A percentile compares a stretch with the other conserved stretches of the same genome.
Conservation (phyloP, 2,329 filamentous ascomycete species). For the Aspergillus quadricinctus region DNA sequence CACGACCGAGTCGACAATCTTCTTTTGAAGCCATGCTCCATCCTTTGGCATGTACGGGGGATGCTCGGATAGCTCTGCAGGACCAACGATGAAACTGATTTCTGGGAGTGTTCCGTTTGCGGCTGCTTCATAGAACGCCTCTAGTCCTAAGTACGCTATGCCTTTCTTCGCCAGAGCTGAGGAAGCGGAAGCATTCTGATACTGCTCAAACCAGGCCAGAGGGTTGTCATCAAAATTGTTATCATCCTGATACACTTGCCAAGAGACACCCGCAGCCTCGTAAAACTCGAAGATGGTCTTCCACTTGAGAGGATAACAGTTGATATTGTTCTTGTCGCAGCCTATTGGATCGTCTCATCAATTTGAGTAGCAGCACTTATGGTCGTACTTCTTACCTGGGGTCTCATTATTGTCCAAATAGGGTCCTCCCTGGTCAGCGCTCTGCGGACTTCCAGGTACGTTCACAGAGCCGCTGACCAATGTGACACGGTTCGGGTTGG, state of each 20-base stretch:
- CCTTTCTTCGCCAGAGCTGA: constrained; percentile 45
- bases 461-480: constrained; percentile 52
- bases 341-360: constrained; percentile 19
- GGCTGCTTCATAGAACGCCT: constrained; percentile 49
- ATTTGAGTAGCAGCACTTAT: background rate
- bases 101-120: constrained; percentile 50
- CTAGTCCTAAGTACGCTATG: constrained; percentile 45
- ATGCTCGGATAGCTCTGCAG: constrained; percentile 51
- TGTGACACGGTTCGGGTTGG: constrained; percentile 51
- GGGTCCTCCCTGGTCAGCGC: constrained; percentile 40
- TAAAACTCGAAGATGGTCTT: constrained; percentile 50
- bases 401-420: constrained; percentile 51
- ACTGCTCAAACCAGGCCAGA: constrained; percentile 52
- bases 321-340: constrained; percentile 43
- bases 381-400: constrained; percentile 31
- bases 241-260: constrained; percentile 49
- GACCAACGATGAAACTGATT: constrained; percentile 49
- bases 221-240: constrained; percentile 55
- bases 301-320: constrained; percentile 54
- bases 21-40: constrained; percentile 52
- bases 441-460: constrained; percentile 45
- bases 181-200: constrained; percentile 41
- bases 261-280: constrained; percentile 46
- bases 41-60: constrained; percentile 51
- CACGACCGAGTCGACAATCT: constrained; percentile 50